Evolutionary conservation across 1,284 basidiomycete genomes (phyloP), one percentile per base, ranked within the genome.

Genomic region (Puccinia coronata): DNA sequence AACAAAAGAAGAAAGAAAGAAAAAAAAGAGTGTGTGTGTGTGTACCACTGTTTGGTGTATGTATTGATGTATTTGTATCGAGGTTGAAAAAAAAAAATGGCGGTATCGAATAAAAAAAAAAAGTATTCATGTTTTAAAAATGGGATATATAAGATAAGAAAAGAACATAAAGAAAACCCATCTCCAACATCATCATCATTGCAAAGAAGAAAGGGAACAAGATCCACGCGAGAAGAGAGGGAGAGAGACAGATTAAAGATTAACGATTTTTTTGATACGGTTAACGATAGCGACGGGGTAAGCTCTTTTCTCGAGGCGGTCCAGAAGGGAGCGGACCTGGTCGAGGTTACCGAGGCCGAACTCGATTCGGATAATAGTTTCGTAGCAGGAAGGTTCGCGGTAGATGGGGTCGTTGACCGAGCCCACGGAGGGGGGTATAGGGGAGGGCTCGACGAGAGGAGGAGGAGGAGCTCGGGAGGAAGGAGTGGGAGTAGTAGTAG

Each of bases 311-410:
- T 91, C 91, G 84, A 98, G 89, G 65, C 94, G 89, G 75, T 91
- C 89, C 25, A 97, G 88, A 0, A 99, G 88, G 1, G 88, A 89
- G n/a, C 90, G 82, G 0, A 95, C 96, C 18, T 89, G 88, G 57
- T 91, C 90, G 23, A 90, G 89, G 83, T 94, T 89, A 12, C 94
- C 94, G 72, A 89, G 90, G 23, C 90, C 90, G 12, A 98, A 88
- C 86, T 99, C 97, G 3, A 93, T 93, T 28, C 93, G 90, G 83
- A 99, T 92, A 95, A 99, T 99, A 51, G 78, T 82, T 72, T 86
- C 86, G 55, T 85, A 86, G 39, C 84, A 86, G 84, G 91, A 87
- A 82, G 96, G 95, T 89, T 98, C 96, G 83, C 96, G 91, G 87
- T 92, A 96, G 1, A 98, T 93, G 25, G 90, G 90, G 28, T 88